A percentile compares a stretch with the other conserved stretches of the same genome.
Conservation (phyloP, 2,329 filamentous ascomycete genomes). For the Claviceps sorghi region DNA sequence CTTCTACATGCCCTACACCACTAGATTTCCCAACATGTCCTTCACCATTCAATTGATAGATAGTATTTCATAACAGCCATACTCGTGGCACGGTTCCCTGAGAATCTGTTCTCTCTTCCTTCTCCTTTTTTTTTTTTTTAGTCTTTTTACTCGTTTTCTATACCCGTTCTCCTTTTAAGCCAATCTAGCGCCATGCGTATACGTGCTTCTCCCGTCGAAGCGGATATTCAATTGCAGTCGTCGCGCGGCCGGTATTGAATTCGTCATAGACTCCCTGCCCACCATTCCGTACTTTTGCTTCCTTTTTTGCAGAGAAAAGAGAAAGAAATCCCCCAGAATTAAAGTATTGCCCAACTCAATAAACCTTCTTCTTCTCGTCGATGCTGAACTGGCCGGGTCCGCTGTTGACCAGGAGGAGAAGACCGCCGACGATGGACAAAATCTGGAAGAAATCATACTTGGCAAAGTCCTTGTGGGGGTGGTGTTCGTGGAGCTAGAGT, state of each 20-base stretch:
- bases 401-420: constrained; percentile 95
- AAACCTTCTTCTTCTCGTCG: constrained; percentile 99
- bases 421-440: constrained; percentile 91
- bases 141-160: not conserved
- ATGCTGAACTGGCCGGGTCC: constrained; percentile 94
- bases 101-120: not conserved
- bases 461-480: constrained; percentile 99
- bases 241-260: constrained; percentile 8
- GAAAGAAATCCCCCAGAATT: not conserved
- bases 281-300: not conserved
- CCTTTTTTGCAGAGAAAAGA: not conserved
- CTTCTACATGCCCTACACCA: not conserved
- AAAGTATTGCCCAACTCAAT: constrained; percentile 35
- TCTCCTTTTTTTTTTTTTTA: not conserved
- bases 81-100: constrained; percentile 2
- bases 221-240: not conserved
- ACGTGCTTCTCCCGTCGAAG: not conserved
- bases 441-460: constrained; percentile 99
- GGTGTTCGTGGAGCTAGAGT: constrained; percentile 75
- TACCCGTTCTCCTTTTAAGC: constrained; percentile 1
- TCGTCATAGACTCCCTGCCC: not conserved
- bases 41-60: not conserved
- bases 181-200: constrained; percentile 1
- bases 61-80: constrained; percentile 6
- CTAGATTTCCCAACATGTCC: not conserved